Base-by-base conservation (phyloP, 176 grass and related monocot genomes). In the Zoysia japonica region DNA sequence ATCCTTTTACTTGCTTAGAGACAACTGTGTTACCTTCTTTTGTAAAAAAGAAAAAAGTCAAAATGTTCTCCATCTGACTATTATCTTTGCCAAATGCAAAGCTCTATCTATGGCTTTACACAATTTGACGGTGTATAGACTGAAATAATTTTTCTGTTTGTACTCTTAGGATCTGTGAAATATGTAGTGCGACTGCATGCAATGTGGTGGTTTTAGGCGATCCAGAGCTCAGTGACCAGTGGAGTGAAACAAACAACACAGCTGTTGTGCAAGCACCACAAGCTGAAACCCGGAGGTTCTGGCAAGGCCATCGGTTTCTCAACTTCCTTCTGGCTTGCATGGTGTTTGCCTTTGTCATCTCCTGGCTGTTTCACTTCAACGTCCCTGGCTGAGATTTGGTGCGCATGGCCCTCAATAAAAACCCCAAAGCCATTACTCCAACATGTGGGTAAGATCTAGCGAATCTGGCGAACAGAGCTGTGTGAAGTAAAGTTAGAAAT, bases 351-450 rank as follows among this genome's bases (percentile, higher is more conserved):
- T 99, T 99, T 8, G 88, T 96, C 59, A 87, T 99, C 51, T 99
- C 96, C 16, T 99, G 96, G 96, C 90, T 99, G 54, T 96, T 99
- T 65, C 96, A 91, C 84, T 99, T 99, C 64, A 99, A 95, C 19
- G 96, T 91, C 67, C 96, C 96, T 0, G 90, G 92, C 42, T 99
- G 52, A 89, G 72, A 47, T 67, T 56, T 52, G 10, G 8, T 0
- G 2, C 19, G 38, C 44, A 72, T 72, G 82, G 51, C 5, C 67
- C 67, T 52, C 67, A 82, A 81, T 89, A 89, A 89, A 89, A 89
- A 50, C 78, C 39, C 72, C 38, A 47, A 47, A 57, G 72, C 82
- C 59, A 61, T 77, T 61, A 61, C 37, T 61, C 61, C 51, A 40
- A 81, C 82, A 60, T 61, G 82, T 85, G 72, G 38, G 66, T 81